Evolutionary conservation across 768 basidiomycete species (phyloP).

Genomic region (Russula olivacea): DNA sequence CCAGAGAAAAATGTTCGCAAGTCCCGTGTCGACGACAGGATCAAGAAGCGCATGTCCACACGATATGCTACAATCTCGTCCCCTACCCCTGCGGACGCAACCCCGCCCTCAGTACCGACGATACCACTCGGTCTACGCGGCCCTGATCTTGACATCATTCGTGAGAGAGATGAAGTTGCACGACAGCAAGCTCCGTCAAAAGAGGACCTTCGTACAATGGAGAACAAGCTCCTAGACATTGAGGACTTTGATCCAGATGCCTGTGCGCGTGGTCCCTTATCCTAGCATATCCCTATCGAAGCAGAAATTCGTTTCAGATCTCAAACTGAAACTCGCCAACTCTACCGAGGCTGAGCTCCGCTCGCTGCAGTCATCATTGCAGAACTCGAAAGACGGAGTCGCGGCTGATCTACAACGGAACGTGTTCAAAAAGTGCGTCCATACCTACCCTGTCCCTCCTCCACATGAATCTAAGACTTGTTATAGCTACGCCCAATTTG

Average conservation of each 20-base stretch:
- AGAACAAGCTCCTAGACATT: conserved; percentile 58
- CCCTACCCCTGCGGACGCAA: conserved; percentile 62
- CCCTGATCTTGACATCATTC: conserved; percentile 34
- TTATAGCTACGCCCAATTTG: conserved; percentile 90
- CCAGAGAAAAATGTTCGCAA: conserved; percentile 33
- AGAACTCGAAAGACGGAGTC: conserved; percentile 62
- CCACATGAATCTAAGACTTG: not conserved
- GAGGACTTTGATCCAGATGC: conserved; percentile 85
- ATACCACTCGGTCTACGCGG: conserved; percentile 42
- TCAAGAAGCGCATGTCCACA: conserved; percentile 94
- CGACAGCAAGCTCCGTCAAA: conserved; percentile 34
- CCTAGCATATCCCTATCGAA: not conserved
- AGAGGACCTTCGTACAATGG: conserved; percentile 57
- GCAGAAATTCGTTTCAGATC: conserved; percentile 34
- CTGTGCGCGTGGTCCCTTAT: conserved; percentile 57
- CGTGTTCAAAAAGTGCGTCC: conserved; percentile 91
- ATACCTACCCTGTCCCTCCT: not conserved
- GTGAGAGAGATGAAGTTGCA: conserved; percentile 47
- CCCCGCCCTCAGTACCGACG: conserved; percentile 53
- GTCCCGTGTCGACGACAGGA: conserved; percentile 71
- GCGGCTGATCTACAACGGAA: conserved; percentile 79
- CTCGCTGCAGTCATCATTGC: conserved; percentile 70
- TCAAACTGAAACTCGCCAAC: conserved; percentile 84
- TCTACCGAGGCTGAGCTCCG: conserved; percentile 79
- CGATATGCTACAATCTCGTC: conserved; percentile 75